These are phyloP conservation scores for Dothideomycetes sp. DNA, from an alignment of 2,329 filamentous ascomycete species.

Conservation along the genomic window DNA sequence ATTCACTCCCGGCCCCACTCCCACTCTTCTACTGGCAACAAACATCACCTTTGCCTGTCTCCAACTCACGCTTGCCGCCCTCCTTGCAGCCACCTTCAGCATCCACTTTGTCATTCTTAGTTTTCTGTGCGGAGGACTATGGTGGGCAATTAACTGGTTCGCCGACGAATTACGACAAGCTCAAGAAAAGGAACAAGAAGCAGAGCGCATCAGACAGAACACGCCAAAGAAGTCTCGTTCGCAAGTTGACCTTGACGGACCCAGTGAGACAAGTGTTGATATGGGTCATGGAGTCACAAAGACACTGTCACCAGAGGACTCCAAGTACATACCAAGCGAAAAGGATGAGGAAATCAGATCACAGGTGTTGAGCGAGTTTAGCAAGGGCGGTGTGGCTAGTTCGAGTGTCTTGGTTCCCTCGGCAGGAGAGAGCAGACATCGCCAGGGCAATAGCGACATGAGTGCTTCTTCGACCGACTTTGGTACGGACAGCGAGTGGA, in stretches of 20 bases:
- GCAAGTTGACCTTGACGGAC: constrained; percentile 36
- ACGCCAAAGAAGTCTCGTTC: constrained; percentile 40
- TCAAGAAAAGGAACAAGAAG: constrained; percentile 41
- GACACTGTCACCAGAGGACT: neutral
- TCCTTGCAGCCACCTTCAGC: constrained; percentile 75
- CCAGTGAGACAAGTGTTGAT: constrained; percentile 39
- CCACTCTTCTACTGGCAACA: constrained; percentile 77
- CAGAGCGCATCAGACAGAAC: constrained; percentile 35
- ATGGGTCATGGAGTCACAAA: constrained; percentile 17
- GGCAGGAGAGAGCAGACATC: constrained; percentile 4
- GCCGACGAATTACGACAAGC: constrained; percentile 53
- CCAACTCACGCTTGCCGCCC: constrained; percentile 64
- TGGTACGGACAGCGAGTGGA: constrained; percentile 92
- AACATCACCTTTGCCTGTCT: constrained; percentile 82
- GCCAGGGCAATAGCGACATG: constrained; percentile 16
- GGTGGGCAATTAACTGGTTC: constrained; percentile 98
- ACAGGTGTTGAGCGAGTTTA: constrained; percentile 15
- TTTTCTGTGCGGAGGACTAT: constrained; percentile 67
- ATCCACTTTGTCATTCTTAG: constrained; percentile 83
- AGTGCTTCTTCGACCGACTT: constrained; percentile 22
- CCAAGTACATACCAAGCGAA: constrained; percentile 1
- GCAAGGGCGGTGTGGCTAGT: constrained; percentile 5
- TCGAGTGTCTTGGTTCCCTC: neutral
- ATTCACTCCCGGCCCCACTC: constrained; percentile 86
- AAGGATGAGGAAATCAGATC: constrained; percentile 16